These are phyloP conservation scores for Pythium dissotocum DNA, from an alignment of 352 stramenopile species.

Conservation along the genomic window DNA sequence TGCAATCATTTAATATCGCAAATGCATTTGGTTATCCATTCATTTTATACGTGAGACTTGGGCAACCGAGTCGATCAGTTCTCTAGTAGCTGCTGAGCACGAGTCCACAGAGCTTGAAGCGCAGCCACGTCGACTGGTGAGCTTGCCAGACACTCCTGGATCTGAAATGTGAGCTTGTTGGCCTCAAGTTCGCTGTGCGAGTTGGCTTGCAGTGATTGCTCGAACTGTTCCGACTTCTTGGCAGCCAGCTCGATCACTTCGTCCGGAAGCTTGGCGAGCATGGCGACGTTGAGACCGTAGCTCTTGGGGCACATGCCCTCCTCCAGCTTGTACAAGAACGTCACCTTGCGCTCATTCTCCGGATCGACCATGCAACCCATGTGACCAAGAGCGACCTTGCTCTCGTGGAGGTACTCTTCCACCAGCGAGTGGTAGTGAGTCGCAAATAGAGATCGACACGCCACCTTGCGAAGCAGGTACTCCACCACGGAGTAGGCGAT, in stretches of 20 bases:
- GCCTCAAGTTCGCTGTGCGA: constrained; percentile 34
- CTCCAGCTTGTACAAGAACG: constrained; percentile 99
- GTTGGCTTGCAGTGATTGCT: constrained; percentile 61
- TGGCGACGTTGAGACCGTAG: constrained; percentile 99
- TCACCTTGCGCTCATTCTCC: constrained; percentile 92
- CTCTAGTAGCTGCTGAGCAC: constrained; percentile 17
- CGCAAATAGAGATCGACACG: constrained; percentile 97
- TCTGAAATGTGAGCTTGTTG: constrained; percentile 22
- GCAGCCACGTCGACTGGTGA: constrained; percentile 20
- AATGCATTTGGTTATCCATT: constrained; percentile 3
- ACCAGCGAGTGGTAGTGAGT: constrained; percentile 98
- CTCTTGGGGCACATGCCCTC: constrained; percentile 96
- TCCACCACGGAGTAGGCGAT: constrained; percentile 98
- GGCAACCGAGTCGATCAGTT: not conserved
- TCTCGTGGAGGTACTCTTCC: constrained; percentile 76
- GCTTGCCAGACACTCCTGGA: constrained; percentile 23
- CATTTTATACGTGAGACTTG: not conserved
- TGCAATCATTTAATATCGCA: not conserved
- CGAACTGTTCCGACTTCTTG: constrained; percentile 91
- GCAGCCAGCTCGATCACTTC: constrained; percentile 93
- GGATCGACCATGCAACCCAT: constrained; percentile 85
- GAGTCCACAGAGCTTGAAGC: constrained; percentile 31
- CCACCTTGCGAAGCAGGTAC: constrained; percentile 83
- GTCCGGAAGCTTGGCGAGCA: constrained; percentile 95
- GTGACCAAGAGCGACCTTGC: constrained; percentile 68